A percentile compares a stretch with the other conserved stretches of the same genome.
Conservation (phyloP, 805 yeast species). For the Barnettozyma wickerhamii region DNA sequence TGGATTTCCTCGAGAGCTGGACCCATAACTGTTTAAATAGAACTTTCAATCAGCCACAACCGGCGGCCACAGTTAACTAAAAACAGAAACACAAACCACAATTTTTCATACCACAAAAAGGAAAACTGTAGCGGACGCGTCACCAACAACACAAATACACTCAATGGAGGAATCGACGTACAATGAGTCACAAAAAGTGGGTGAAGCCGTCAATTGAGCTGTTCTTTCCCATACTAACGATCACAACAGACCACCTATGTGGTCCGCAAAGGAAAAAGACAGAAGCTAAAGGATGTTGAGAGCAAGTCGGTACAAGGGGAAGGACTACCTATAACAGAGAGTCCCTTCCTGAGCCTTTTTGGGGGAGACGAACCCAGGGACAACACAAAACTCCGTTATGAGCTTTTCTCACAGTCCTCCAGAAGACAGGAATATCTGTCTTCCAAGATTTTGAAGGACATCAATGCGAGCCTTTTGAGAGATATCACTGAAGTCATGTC, state of each 20-base stretch:
- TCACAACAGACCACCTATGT: slow-evolving; percentile 19
- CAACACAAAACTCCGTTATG: slow-evolving; percentile 14
- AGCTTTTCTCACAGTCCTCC: slow-evolving; percentile 10
- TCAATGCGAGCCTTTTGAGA: slow-evolving; percentile 11
- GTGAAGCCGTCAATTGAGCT: no score
- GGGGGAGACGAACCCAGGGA: slow-evolving; percentile 17
- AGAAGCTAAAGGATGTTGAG: slow-evolving; percentile 4
- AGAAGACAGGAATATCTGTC: slow-evolving; percentile 14
- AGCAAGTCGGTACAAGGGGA: no score
- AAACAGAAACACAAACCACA: background rate
- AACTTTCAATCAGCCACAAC: no score
- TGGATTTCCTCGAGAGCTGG: no score
- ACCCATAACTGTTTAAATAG: no score
- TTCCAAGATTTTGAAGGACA: slow-evolving; percentile 14
- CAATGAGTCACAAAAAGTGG: slow-evolving; percentile 12
- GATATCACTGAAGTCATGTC: slow-evolving; percentile 12
- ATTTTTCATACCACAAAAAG: no score
- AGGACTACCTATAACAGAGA: no score
- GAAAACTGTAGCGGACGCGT: background rate
- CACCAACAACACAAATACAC: background rate
- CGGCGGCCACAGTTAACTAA: background rate
- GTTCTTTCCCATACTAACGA: no score
- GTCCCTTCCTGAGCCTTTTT: slow-evolving; percentile 18
- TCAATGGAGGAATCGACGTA: slow-evolving; percentile 2
- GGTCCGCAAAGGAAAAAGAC: slow-evolving; percentile 12